Evolutionary conservation across 805 yeast genomes (phyloP), one percentile per base, ranked within the genome.

Genomic region (Ogataea nonfermentans): DNA sequence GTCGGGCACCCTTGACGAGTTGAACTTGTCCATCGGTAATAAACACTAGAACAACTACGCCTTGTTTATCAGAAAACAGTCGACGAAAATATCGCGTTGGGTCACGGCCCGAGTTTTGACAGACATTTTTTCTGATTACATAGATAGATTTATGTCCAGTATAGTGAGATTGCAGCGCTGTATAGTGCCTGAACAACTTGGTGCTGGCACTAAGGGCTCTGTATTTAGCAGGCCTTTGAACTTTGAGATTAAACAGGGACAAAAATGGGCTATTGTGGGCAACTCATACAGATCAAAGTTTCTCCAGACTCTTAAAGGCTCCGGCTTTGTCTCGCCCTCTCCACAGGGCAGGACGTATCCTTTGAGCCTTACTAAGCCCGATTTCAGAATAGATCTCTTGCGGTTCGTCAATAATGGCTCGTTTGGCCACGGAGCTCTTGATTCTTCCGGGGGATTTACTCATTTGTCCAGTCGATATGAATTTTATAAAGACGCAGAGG

Each of bases 381-480:
- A 31, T 6, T 67, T 71, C 31, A 76, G 62, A 12, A 49, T 63
- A 31, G 71, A 69, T 12, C 40, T 70, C 6, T 57, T 72, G 8
- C 57, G 62, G 53, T 59, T 63, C 57, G 48, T 67, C 53, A 49
- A 56, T 56, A 54, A 60, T 46, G 65, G 63, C 2, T 43, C 62
- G 37, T 52, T 60, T 56, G 62, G 68, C 51, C 47, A 58, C 41
- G 67, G 56, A 35, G 62, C 62, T 45, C 66, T 52, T 54, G 65
- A 61, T 59, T 31, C 61, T 2, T 52, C 63, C 3, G 76, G 76
- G 55, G 71, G 61, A 6, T 71, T 53, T 11, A 85, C 89, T 0
- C 95, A 90, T 66, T 52, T 91, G 24, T 81, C 95, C 36, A 96
- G 98, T 1, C 63, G 99, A 37, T 91, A 87, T 56, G 99, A 91